Percentiles rank a stretch among this genome's conserved stretches.
Evolutionary conservation across 345 rosid genomes (phyloP).

Genomic region (Eucalyptus erythrocorys): DNA sequence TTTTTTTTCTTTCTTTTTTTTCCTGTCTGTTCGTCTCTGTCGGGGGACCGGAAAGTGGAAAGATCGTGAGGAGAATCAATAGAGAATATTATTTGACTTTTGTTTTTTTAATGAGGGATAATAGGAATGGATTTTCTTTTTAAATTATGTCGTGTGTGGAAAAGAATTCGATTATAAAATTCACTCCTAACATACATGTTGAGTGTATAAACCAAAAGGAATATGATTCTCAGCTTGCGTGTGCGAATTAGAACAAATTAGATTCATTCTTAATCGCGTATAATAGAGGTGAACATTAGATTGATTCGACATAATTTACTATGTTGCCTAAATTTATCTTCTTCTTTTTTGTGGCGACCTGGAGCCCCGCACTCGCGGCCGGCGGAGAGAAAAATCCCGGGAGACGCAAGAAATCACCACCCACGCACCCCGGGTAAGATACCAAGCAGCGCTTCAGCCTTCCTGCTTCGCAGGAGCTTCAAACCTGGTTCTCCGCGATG

Average conservation of each 20-base stretch:
- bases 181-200: not conserved
- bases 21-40: not conserved
- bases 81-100: not conserved
- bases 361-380: no score
- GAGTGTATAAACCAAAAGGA: not conserved
- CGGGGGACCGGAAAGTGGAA: not conserved
- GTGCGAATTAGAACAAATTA: not conserved
- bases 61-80: not conserved
- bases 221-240: no score
- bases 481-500: no score
- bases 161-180: not conserved
- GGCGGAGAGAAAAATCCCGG: no score
- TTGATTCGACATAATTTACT: accelerated
- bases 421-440: no score
- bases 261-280: not conserved
- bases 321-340: not conserved
- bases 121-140: not conserved
- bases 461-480: no score
- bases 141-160: not conserved
- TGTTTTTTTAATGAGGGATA: not conserved
- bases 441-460: no score
- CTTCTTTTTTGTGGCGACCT: no score
- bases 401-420: no score
- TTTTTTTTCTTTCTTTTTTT: no score
- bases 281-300: not conserved